Conservation (phyloP, 2,329 filamentous ascomycete genomes). For the Neoascochyta sp. region DNA sequence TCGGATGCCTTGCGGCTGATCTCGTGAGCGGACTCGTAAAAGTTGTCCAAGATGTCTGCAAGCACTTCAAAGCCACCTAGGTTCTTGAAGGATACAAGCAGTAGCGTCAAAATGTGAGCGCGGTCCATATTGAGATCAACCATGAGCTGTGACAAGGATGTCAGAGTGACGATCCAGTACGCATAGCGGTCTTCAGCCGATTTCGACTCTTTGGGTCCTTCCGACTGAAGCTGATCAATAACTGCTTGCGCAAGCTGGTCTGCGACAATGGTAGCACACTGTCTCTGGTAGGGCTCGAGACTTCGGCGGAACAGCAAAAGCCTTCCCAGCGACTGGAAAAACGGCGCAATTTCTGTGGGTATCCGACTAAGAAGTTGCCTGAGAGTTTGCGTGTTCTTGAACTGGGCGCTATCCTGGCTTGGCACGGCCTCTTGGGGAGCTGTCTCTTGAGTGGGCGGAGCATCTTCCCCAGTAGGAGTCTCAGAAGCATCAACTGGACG, state of each 20-base stretch:
- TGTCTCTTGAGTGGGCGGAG: slow-evolving; percentile 9
- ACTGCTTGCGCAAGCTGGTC: slow-evolving; percentile 69
- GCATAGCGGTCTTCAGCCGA: slow-evolving; percentile 63
- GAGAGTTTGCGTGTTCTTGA: slow-evolving; percentile 75
- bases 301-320: slow-evolving; percentile 71
- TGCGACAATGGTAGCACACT: slow-evolving; percentile 59
- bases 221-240: slow-evolving; percentile 61
- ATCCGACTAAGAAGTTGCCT: slow-evolving; percentile 74
- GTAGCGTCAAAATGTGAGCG: slow-evolving; percentile 57
- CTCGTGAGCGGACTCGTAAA: slow-evolving; percentile 57
- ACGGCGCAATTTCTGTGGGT: slow-evolving; percentile 73
- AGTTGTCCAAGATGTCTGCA: slow-evolving; percentile 67
- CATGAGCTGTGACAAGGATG: slow-evolving; percentile 72
- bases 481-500: slow-evolving; percentile 15
- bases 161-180: slow-evolving; percentile 78
- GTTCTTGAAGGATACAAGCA: slow-evolving; percentile 83
- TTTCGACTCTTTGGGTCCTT: slow-evolving; percentile 45
- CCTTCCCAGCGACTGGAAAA: slow-evolving; percentile 83
- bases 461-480: slow-evolving; percentile 12
- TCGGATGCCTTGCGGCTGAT: slow-evolving; percentile 44
- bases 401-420: slow-evolving; percentile 41
- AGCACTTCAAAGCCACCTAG: slow-evolving; percentile 71
- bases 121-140: slow-evolving; percentile 59
- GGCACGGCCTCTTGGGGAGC: slow-evolving; percentile 6
- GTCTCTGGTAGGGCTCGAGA: slow-evolving; percentile 60